Base-by-base conservation (phyloP, 768 basidiomycete genomes). In the Asterophora parasitica region DNA sequence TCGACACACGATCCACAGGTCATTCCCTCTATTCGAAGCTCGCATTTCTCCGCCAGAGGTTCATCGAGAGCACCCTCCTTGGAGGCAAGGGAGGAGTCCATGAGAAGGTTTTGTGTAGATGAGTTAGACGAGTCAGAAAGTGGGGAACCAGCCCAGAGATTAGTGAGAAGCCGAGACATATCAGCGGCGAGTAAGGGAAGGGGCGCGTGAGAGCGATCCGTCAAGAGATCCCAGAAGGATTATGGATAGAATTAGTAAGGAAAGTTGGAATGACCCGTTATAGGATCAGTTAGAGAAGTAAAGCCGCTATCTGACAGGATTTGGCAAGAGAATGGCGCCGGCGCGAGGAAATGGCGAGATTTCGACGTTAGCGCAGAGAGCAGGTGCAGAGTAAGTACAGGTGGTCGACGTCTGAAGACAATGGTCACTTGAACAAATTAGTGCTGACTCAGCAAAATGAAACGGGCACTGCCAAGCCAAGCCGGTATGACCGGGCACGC, bases 1-100 rank as follows among this genome's bases (percentile, higher is more conserved):
- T 90, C 86, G 7, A 92, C 91, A 58, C 91, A 93, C 28, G 89
- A 73, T 7, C 89, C 84, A 57, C 91, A 93, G 0, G 91, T 92
- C 91, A 93, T 93, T 9, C 90, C 90, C 65, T 90, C 85, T 60
- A 93, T 83, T 50, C 85, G 71, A 30, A 92, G 65, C 63, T 92
- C 88, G 58, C 87, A 90, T 68, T 72, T 83, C 46, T 78, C 78
- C 7, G 67, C 61, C 4, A 53, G 43, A 40, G 61, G 55, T 36
- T 55, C 49, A 9, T 59, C 48, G 38, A 67, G 58, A 48, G 54
- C 31, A 44, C 48, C 43, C 48, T 53, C 36, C 44, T 64, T 61
- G 55, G 60, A 57, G 23, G 23, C 3, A 13, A 35, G 20, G 8
- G 20, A 19, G 10, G 46, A 27, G 30, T 53, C 47, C 7, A 58